These are phyloP conservation scores for Chytridiales sp. DNA, from an alignment of 371 early-diverging fungal genomes.

Conservation along the genomic window DNA sequence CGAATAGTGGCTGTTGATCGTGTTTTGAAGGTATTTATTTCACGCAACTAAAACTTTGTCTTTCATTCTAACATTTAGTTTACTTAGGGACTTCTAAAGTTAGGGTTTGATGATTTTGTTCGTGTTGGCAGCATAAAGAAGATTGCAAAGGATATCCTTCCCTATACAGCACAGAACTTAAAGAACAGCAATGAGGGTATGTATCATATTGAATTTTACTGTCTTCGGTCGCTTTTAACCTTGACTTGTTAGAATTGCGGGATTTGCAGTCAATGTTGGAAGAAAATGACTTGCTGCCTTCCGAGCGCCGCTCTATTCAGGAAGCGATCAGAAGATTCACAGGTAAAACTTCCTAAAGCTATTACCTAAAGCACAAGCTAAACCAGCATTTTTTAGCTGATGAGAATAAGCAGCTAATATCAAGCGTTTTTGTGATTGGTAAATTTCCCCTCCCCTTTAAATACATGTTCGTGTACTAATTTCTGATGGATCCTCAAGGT, in stretches of 20 bases:
- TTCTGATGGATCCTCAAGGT: constrained; percentile 43
- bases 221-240: too few relatives aligned
- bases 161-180: constrained; percentile 35
- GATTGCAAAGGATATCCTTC: constrained; percentile 52
- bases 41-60: background rate
- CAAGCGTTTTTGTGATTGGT: constrained; percentile 55
- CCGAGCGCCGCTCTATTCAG: constrained; percentile 52
- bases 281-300: constrained; percentile 51
- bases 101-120: constrained; percentile 75
- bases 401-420: constrained; percentile 54
- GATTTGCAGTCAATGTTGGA: constrained; percentile 73
- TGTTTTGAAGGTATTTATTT: constrained; percentile 66
- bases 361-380: background rate
- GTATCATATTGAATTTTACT: background rate
- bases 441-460: background rate
- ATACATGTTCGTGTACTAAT: background rate
- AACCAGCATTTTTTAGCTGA: constrained; percentile 19
- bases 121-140: constrained; percentile 86
- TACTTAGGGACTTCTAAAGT: constrained; percentile 46
- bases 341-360: constrained; percentile 12
- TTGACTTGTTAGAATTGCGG: constrained; percentile 53
- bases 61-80: background rate
- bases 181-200: constrained; percentile 29
- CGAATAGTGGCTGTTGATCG: constrained; percentile 81
- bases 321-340: constrained; percentile 66